A percentile compares a stretch with the other conserved stretches of the same genome.
phyloP scores from a whole-genome alignment of 1,139 yeast species.

The Candida tetrigidarum region DNA sequence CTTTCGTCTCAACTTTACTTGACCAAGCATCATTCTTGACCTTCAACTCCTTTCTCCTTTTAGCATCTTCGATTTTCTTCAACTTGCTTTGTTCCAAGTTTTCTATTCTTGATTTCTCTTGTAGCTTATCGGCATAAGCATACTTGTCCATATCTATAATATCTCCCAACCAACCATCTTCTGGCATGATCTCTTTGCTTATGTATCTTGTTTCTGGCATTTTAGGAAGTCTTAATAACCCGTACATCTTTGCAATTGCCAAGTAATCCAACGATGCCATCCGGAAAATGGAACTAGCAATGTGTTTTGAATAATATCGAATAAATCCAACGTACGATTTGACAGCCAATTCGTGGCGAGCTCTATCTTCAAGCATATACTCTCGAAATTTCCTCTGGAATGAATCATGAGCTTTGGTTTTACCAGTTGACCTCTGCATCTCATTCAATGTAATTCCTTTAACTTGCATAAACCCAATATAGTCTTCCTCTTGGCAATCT shows the following conservation, averaged over 20 bases:
- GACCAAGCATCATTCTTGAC: slow-evolving; percentile 84
- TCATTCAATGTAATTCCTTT: slow-evolving; percentile 61
- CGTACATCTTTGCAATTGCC: slow-evolving; percentile 76
- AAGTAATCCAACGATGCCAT: slow-evolving; percentile 70
- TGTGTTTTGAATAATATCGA: slow-evolving; percentile 83
- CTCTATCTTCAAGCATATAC: slow-evolving; percentile 75
- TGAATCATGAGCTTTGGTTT: slow-evolving; percentile 21
- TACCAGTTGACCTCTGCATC: slow-evolving; percentile 31
- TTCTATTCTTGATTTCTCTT: slow-evolving; percentile 65
- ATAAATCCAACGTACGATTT: slow-evolving; percentile 84
- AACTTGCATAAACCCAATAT: slow-evolving; percentile 78
- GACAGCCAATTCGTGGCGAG: slow-evolving; percentile 79
- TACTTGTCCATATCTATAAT: slow-evolving; percentile 67
- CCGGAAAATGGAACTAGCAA: slow-evolving; percentile 91
- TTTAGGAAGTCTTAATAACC: slow-evolving; percentile 80
- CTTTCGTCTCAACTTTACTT: slow-evolving; percentile 64
- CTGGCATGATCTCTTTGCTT: slow-evolving; percentile 51
- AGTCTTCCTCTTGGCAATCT: slow-evolving; percentile 78
- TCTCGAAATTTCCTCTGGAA: slow-evolving; percentile 42
- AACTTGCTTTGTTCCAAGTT: slow-evolving; percentile 54
- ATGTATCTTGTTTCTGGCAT: slow-evolving; percentile 87
- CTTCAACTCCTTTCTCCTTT: slow-evolving; percentile 50
- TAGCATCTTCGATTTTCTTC: slow-evolving; percentile 50
- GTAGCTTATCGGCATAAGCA: slow-evolving; percentile 63
- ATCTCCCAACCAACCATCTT: slow-evolving; percentile 74